phyloP scores from a whole-genome alignment of 228 moss, liverwort and hornwort genomes.

The Sphagnum fallax region DNA sequence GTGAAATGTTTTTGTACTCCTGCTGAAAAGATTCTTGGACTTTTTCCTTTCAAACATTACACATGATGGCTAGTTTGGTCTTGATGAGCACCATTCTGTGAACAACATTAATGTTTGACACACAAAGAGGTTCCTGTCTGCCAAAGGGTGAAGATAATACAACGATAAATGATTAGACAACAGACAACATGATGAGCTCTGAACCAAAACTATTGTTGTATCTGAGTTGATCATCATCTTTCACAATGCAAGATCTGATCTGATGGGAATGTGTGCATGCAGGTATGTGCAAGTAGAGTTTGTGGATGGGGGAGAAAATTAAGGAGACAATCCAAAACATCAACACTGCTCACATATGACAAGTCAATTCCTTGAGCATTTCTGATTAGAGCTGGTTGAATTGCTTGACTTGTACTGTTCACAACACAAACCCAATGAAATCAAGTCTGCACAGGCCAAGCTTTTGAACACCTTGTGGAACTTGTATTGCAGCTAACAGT shows the following conservation, averaged over 20 bases:
- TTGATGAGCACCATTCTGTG: neutral
- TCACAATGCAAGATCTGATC: neutral
- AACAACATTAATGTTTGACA: too few species aligned
- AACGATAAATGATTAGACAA: neutral
- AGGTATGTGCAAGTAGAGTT: slow-evolving; percentile 96
- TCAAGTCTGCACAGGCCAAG: too few species aligned
- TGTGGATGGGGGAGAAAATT: slow-evolving; percentile 75
- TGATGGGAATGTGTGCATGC: slow-evolving; percentile 5
- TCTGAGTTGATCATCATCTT: neutral
- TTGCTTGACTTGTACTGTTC: too few species aligned
- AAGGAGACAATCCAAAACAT: slow-evolving; percentile 89
- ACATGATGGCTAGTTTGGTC: neutral
- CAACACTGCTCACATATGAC: slow-evolving; percentile 59
- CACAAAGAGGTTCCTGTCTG: too few species aligned
- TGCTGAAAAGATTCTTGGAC: neutral
- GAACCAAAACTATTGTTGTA: neutral
- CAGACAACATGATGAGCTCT: neutral
- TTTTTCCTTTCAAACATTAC: neutral
- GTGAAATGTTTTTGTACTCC: neutral
- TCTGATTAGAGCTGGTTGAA: too few species aligned
- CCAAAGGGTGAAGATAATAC: too few species aligned
- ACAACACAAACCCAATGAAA: too few species aligned
- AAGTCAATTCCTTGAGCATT: too few species aligned
- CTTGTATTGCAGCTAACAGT: too few species aligned
- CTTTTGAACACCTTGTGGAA: too few species aligned